Conservation (phyloP, 2,329 filamentous ascomycete species). For the Stenocarpella maydis region DNA sequence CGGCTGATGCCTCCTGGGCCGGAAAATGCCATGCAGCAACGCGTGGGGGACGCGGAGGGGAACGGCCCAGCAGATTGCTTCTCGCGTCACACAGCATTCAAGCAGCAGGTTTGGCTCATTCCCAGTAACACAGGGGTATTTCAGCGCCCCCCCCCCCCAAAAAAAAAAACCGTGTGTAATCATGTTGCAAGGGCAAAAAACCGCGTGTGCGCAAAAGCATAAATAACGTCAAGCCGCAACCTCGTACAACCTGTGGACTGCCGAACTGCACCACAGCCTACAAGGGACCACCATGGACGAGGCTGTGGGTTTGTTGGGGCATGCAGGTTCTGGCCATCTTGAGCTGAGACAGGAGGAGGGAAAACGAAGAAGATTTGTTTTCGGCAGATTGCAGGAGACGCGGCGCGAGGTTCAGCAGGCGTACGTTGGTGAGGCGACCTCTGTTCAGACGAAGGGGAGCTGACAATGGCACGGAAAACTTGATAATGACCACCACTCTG, state of each 20-base stretch:
- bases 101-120: conserved; percentile 4
- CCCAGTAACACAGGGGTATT: not conserved
- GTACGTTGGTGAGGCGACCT: not conserved
- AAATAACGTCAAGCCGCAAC: conserved; percentile 14
- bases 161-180: not conserved
- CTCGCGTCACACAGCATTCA: conserved; percentile 18
- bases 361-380: not conserved
- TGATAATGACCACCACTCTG: not conserved
- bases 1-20: not conserved
- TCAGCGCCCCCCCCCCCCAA: no score
- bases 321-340: not conserved
- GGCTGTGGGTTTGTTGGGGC: not conserved
- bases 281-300: conserved; percentile 11
- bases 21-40: not conserved
- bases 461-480: not conserved
- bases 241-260: conserved; percentile 12
- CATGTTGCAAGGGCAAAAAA: not conserved
- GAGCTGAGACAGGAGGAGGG: conserved; percentile 15
- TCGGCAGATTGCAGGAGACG: conserved; percentile 22
- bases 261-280: not conserved
- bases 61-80: conserved; percentile 9
- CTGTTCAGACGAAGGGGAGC: not conserved
- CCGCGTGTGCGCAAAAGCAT: conserved; percentile 13
- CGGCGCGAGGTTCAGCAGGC: not conserved
- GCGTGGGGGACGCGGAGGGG: not conserved